Evolutionary conservation across 768 basidiomycete genomes (phyloP).

Genomic region (Mycena floridula): DNA sequence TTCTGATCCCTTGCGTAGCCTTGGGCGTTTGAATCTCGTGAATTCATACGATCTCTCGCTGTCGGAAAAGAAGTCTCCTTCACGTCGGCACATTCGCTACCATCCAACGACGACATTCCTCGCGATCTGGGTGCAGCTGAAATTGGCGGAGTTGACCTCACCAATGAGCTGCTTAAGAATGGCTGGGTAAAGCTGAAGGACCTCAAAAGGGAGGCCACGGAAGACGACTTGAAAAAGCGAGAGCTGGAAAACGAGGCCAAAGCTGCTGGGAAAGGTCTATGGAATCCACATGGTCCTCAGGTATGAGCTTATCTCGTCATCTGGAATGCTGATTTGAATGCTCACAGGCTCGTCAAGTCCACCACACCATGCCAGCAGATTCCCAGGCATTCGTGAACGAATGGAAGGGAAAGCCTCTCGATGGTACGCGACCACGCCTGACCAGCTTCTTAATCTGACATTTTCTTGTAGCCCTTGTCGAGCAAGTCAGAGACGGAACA

Average conservation of each 20-base stretch:
- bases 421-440: slow-evolving; percentile 47
- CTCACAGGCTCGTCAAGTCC: slow-evolving; percentile 60
- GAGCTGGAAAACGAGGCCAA: slow-evolving; percentile 77
- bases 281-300: slow-evolving; percentile 78
- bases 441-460: background rate
- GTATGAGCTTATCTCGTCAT: slow-evolving; percentile 25
- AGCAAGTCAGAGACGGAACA: slow-evolving; percentile 90
- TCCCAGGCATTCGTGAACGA: slow-evolving; percentile 84
- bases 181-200: slow-evolving; percentile 98
- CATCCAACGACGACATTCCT: slow-evolving; percentile 66
- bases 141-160: slow-evolving; percentile 65
- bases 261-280: slow-evolving; percentile 70
- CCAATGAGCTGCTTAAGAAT: slow-evolving; percentile 68
- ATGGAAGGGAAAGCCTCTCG: slow-evolving; percentile 87
- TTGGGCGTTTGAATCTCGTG: slow-evolving; percentile 90
- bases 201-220: slow-evolving; percentile 72
- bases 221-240: slow-evolving; percentile 66
- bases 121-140: slow-evolving; percentile 80
- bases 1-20: slow-evolving; percentile 38
- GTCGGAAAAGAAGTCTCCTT: slow-evolving; percentile 93
- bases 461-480: slow-evolving; percentile 66
- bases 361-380: slow-evolving; percentile 86
- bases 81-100: slow-evolving; percentile 72
- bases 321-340: slow-evolving; percentile 3
- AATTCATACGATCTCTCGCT: slow-evolving; percentile 77